Percentiles rank a stretch among this genome's conserved stretches.
Conservation (phyloP, 768 basidiomycete genomes). For the Hygrophoropsis aurantiaca region DNA sequence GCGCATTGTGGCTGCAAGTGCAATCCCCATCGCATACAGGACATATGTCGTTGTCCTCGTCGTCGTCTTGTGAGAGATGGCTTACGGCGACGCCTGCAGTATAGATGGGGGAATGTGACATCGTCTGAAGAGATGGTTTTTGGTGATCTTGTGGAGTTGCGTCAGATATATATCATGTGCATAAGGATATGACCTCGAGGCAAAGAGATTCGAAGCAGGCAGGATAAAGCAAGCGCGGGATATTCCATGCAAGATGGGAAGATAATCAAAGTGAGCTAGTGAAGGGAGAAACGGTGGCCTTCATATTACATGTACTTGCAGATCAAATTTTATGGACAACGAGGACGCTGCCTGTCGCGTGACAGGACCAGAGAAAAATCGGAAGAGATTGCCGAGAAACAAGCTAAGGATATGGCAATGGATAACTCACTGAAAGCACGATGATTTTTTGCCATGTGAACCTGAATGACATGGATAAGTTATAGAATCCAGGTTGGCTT, state of each 20-base stretch:
- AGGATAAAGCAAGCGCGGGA: constrained; percentile 15
- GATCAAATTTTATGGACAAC: constrained; percentile 29
- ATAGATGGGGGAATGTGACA: constrained; percentile 71
- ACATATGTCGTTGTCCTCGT: constrained; percentile 86
- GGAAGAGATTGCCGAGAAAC: constrained; percentile 22
- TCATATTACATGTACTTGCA: constrained; percentile 38
- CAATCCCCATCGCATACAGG: constrained; percentile 90
- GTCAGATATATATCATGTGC: constrained; percentile 20
- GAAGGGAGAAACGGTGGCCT: constrained; percentile 11
- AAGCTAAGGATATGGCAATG: constrained; percentile 16
- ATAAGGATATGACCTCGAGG: constrained; percentile 11
- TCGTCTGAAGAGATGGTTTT: constrained; percentile 56
- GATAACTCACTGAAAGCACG: constrained; percentile 30
- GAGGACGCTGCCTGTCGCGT: constrained; percentile 28
- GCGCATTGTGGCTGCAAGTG: constrained; percentile 63
- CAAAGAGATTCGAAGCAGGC: constrained; percentile 15
- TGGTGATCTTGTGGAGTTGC: constrained; percentile 30
- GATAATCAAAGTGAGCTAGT: constrained; percentile 1
- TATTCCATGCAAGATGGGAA: constrained; percentile 12
- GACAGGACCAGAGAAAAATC: constrained; percentile 23
- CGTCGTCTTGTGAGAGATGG: constrained; percentile 45
- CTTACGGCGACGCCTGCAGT: constrained; percentile 52
- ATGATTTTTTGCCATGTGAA: constrained; percentile 37
- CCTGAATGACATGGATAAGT: constrained; percentile 35
- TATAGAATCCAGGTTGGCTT: constrained; percentile 37